A percentile compares a stretch with the other conserved stretches of the same genome.
Evolutionary conservation across 2,329 filamentous ascomycete genomes (phyloP).

Genomic region (Cyclaneusma minus): DNA sequence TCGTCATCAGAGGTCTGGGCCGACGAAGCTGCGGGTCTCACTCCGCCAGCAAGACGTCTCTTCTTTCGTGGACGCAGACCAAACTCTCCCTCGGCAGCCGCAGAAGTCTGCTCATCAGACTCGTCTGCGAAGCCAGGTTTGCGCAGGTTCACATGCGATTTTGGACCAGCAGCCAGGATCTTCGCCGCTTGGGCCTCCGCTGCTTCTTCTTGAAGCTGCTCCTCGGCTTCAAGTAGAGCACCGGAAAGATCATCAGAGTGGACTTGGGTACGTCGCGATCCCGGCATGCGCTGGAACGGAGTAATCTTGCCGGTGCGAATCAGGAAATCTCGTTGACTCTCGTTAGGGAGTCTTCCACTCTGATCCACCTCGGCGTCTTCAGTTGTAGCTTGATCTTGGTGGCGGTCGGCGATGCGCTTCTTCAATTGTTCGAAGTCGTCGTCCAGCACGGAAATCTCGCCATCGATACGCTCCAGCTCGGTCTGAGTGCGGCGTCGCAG

Average conservation of each 20-base stretch:
- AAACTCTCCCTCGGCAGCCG: slow-evolving; percentile 33
- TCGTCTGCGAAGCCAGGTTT: slow-evolving; percentile 54
- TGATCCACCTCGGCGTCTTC: slow-evolving; percentile 26
- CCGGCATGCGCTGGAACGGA: slow-evolving; percentile 61
- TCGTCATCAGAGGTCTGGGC: slow-evolving; percentile 22
- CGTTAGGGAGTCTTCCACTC: slow-evolving; percentile 48
- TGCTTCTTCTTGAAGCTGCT: slow-evolving; percentile 51
- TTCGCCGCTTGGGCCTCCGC: slow-evolving; percentile 24
- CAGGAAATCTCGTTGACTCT: slow-evolving; percentile 75
- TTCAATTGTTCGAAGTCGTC: slow-evolving; percentile 70
- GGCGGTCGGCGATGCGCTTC: slow-evolving; percentile 62
- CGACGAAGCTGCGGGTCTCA: slow-evolving; percentile 21
- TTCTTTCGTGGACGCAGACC: slow-evolving; percentile 43
- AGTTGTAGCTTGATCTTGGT: slow-evolving; percentile 32
- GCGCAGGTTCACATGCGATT: slow-evolving; percentile 59
- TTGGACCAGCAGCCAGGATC: slow-evolving; percentile 26
- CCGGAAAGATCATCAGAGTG: slow-evolving; percentile 58
- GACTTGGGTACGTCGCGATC: slow-evolving; percentile 38
- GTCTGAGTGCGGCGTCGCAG: slow-evolving; percentile 26
- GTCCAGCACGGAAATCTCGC: slow-evolving; percentile 30
- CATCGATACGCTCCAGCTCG: slow-evolving; percentile 16
- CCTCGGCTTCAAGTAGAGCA: slow-evolving; percentile 68
- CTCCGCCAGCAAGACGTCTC: slow-evolving; percentile 23
- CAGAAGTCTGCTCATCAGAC: slow-evolving; percentile 18
- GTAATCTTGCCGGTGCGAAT: slow-evolving; percentile 97